Evolutionary conservation across 2,329 filamentous ascomycete species (phyloP).

Genomic region (Beauveria sp.): DNA sequence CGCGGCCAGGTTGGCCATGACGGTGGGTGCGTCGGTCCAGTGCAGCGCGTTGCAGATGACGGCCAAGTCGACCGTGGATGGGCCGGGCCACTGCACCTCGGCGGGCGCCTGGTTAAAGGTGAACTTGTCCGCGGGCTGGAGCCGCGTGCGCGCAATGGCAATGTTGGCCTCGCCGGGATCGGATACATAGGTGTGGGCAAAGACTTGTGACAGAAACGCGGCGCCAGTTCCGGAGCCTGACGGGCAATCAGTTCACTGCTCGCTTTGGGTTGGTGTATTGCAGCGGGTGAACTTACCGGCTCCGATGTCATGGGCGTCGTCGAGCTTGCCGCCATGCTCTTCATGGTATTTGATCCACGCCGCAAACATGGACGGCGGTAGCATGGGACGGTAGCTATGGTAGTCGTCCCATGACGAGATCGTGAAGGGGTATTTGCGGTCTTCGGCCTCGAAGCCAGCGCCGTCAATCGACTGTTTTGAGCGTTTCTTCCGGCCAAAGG

Average conservation of each 20-base stretch:
- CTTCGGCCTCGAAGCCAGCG: slow-evolving; percentile 1
- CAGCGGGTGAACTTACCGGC: background rate
- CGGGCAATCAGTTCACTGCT: background rate
- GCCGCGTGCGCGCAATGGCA: background rate
- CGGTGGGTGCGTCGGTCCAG: slow-evolving; percentile 4
- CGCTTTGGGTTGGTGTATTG: background rate
- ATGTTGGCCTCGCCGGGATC: slow-evolving; percentile 11
- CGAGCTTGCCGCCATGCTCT: slow-evolving; percentile 2
- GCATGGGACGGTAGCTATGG: background rate
- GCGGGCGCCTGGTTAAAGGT: slow-evolving; percentile 1
- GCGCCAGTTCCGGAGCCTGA: slow-evolving; percentile 9
- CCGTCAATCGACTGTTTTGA: background rate
- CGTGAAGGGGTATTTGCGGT: slow-evolving; percentile 8
- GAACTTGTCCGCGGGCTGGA: background rate
- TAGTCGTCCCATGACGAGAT: slow-evolving; percentile 10
- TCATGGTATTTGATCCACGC: slow-evolving; percentile 8
- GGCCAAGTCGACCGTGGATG: slow-evolving; percentile 3
- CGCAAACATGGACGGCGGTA: slow-evolving; percentile 10
- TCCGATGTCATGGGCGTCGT: slow-evolving; percentile 8
- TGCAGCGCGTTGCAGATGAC: slow-evolving; percentile 11
- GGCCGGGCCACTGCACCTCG: background rate
- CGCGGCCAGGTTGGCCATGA: slow-evolving; percentile 3
- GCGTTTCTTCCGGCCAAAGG: background rate
- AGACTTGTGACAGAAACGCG: slow-evolving; percentile 3
- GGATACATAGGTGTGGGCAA: slow-evolving; percentile 10